Evolutionary conservation across 2,329 filamentous ascomycete genomes (phyloP).

Genomic region (Pseudogymnoascus sp.): DNA sequence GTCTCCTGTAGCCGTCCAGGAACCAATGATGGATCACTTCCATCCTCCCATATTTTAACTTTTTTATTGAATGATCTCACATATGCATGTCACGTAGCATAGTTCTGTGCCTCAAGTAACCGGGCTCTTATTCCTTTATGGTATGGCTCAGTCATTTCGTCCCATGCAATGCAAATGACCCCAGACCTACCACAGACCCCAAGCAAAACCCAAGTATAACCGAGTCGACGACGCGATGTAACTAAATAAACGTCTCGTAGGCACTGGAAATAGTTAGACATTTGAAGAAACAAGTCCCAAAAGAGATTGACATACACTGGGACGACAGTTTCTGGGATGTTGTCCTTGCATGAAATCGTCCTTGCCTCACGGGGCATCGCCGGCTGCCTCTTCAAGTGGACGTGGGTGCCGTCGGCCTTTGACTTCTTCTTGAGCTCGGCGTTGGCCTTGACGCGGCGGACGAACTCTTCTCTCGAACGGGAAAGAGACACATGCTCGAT

Average conservation of each 20-base stretch:
- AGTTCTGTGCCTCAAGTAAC: background rate
- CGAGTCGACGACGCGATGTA: slow-evolving; percentile 5
- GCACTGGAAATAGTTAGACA: slow-evolving; percentile 55
- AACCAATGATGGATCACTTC: background rate
- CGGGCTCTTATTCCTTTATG: slow-evolving; percentile 9
- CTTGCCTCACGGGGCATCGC: slow-evolving; percentile 70
- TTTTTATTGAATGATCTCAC: background rate
- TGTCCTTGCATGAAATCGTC: slow-evolving; percentile 73
- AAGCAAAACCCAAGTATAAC: slow-evolving; percentile 7
- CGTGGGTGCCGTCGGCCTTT: slow-evolving; percentile 77
- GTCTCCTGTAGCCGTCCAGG: background rate
- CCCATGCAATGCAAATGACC: slow-evolving; percentile 6
- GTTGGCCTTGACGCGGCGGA: slow-evolving; percentile 94
- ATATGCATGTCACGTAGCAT: background rate
- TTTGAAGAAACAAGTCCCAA: slow-evolving; percentile 72
- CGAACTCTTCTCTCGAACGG: slow-evolving; percentile 93
- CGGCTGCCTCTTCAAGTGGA: slow-evolving; percentile 91
- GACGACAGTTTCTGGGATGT: slow-evolving; percentile 82
- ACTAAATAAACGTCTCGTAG: slow-evolving; percentile 10
- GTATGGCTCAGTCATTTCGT: slow-evolving; percentile 7
- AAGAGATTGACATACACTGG: slow-evolving; percentile 40
- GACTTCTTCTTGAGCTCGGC: slow-evolving; percentile 87
- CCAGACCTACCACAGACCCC: slow-evolving; percentile 8
- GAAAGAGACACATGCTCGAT: slow-evolving; percentile 95
- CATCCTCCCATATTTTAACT: background rate